Conservation (phyloP, 345 rosid species). For the Moricandia moricandioides region DNA sequence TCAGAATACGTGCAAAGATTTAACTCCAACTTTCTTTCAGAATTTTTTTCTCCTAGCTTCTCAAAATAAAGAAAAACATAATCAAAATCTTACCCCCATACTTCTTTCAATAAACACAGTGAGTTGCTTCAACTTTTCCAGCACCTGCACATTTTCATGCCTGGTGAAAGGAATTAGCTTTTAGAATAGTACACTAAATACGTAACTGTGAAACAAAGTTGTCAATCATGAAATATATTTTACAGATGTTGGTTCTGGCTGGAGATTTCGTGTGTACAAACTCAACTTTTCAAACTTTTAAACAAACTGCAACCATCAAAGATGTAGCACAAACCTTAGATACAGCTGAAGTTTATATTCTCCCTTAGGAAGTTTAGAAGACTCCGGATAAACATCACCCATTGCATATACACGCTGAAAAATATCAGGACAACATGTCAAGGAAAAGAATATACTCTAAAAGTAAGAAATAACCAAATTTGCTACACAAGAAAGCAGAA, state of each 20-base stretch:
- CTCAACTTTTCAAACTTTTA: conserved; percentile 1
- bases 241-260: conserved; percentile 11
- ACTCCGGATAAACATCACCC: conserved; percentile 86
- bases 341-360: conserved; percentile 75
- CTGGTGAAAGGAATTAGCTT: conserved; percentile 48
- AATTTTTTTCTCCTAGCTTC: background rate
- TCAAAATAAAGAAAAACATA: background rate
- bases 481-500: conserved; percentile 13
- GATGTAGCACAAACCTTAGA: conserved; percentile 55
- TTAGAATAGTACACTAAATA: conserved; percentile 19
- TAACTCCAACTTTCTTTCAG: background rate
- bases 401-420: conserved; percentile 75
- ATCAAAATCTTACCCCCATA: conserved; percentile 62
- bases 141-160: conserved; percentile 83
- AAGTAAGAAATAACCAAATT: background rate
- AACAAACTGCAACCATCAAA: conserved; percentile 6
- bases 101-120: conserved; percentile 73
- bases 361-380: conserved; percentile 90
- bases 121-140: conserved; percentile 94
- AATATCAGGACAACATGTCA: conserved; percentile 4
- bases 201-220: conserved; percentile 4
- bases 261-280: conserved; percentile 4
- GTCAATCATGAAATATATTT: background rate
- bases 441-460: conserved; percentile 15
- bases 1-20: background rate